Percentiles rank a stretch among this genome's conserved stretches.
Conservation (phyloP, 345 rosid genomes). For the Eucalyptus erythrocorys region DNA sequence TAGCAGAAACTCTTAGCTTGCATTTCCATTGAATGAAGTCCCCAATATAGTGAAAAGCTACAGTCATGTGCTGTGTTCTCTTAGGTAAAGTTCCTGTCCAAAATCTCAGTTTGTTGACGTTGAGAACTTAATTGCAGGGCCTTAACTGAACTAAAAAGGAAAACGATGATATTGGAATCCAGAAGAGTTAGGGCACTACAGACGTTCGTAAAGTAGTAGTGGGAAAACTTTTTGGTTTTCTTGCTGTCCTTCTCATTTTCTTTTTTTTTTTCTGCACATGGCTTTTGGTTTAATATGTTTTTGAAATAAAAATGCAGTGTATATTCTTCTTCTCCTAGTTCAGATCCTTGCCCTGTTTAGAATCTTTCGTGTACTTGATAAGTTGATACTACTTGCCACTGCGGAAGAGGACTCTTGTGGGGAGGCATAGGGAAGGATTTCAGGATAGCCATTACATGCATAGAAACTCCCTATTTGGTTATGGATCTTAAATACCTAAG, state of each 20-base stretch:
- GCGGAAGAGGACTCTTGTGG: background rate
- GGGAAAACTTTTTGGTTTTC: background rate
- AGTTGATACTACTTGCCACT: background rate
- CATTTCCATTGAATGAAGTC: background rate
- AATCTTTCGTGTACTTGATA: background rate
- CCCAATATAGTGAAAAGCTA: background rate
- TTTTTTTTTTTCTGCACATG: background rate
- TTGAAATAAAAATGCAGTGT: background rate
- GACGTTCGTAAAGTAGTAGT: background rate
- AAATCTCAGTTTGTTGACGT: background rate
- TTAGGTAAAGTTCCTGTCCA: background rate
- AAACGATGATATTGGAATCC: background rate
- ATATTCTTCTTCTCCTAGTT: background rate
- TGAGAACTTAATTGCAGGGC: background rate
- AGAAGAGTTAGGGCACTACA: background rate
- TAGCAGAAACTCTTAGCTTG: background rate
- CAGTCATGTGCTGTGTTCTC: background rate
- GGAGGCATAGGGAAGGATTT: background rate
- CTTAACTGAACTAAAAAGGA: background rate
- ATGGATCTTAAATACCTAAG: background rate
- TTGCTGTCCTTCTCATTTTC: background rate
- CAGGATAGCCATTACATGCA: background rate
- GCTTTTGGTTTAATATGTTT: background rate
- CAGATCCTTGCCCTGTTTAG: background rate
- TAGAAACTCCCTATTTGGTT: background rate